Evolutionary conservation across 1,284 basidiomycete genomes (phyloP), one percentile per base, ranked within the genome.

Genomic region (Agroathelia rolfsii): DNA sequence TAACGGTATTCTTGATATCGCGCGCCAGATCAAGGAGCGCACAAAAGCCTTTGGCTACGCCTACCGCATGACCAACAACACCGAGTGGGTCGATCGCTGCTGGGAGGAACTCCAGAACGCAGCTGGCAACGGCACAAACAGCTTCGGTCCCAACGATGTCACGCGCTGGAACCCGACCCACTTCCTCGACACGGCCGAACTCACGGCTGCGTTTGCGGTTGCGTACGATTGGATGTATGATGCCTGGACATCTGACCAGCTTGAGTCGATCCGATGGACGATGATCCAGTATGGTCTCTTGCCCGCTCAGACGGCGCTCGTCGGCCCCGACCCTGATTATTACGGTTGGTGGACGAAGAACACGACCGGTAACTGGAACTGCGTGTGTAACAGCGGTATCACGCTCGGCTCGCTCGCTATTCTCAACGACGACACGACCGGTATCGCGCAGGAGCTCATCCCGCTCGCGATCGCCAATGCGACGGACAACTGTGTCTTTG

Each of bases 191-290:
- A 67, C 80, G 6, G 94, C 79, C 13, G 95, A 99, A 56, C 72
- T 96, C 50, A 80, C 76, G 17, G 74, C 80, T 21, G 89, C 83
- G 1, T 95, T 78, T 49, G 92, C 72, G 21, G 85, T 95, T 45
- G 95, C 80, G 2, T 99, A 97, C 51, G 95, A 99, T 56, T 99
- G 84, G 84, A 59, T 98, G 35, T 83, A 95, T 58, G 81, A 94
- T 38, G 66, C 73, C 37, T 95, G 87, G 86, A 75, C 72, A 5
- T 56, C 66, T 19, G 68, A 75, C 4, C 86, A 95, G 59, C 79
- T 78, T 52, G 60, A 56, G 25, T 60, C 66, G 37, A 85, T 98
- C 45, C 70, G 75, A 46, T 64, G 55, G 50, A 82, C 80, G 18
- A 78, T 98, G 56, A 68, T 90, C 58, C 63, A 68, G 40, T 80